Evolutionary conservation across 1,284 basidiomycete genomes (phyloP).

Genomic region (Ustilago cynodontis): DNA sequence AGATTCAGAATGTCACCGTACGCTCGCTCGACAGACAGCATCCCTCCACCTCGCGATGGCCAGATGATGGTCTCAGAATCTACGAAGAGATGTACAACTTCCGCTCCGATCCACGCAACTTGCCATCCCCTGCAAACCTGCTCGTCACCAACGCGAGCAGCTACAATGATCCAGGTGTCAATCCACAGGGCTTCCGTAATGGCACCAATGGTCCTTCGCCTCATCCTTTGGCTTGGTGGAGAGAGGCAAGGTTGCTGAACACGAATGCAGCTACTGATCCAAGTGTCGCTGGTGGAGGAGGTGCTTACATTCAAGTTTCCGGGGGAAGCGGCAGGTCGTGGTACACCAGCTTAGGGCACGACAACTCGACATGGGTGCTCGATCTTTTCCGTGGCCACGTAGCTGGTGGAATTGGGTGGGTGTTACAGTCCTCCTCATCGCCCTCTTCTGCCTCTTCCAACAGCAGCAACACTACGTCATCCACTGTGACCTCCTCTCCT

Average conservation of each 20-base stretch:
- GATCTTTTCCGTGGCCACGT: constrained; percentile 78
- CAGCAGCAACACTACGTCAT: constrained; percentile 3
- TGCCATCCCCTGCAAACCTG: constrained; percentile 65
- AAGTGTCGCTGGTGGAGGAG: constrained; percentile 41
- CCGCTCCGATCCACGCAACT: constrained; percentile 78
- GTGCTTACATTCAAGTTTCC: constrained; percentile 32
- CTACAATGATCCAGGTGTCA: constrained; percentile 49
- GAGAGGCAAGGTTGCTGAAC: constrained; percentile 74
- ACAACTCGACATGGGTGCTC: constrained; percentile 77
- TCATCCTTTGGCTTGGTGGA: constrained; percentile 78
- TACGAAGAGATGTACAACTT: constrained; percentile 77
- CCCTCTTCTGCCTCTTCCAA: constrained; percentile 1
- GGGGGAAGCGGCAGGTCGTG: constrained; percentile 79
- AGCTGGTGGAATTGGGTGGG: constrained; percentile 80
- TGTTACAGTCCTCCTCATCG: constrained; percentile 72
- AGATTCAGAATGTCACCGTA: constrained; percentile 74
- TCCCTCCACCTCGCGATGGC: constrained; percentile 49
- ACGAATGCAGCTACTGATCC: constrained; percentile 25
- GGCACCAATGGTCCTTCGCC: constrained; percentile 77
- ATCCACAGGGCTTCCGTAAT: constrained; percentile 73
- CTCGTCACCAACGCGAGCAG: constrained; percentile 53
- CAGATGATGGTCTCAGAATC: constrained; percentile 29
- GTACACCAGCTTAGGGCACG: constrained; percentile 83
- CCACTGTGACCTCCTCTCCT: not conserved
- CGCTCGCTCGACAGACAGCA: constrained; percentile 27